phyloP scores from a whole-genome alignment of 2,329 filamentous ascomycete genomes.

The Rhynchosporium graminicola region DNA sequence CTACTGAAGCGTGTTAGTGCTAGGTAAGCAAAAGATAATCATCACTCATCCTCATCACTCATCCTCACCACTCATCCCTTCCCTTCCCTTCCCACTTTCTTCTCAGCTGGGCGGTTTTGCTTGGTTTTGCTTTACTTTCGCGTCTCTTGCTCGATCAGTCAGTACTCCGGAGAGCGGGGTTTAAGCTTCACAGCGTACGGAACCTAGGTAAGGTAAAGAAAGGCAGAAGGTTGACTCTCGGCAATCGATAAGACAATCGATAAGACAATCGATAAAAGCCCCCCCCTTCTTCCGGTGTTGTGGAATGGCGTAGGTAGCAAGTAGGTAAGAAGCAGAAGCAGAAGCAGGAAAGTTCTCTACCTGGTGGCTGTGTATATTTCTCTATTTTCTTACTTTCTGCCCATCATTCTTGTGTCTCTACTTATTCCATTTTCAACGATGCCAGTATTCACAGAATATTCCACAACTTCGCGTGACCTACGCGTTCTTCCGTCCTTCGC shows the following conservation, averaged over 20 bases:
- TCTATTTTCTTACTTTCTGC: background rate
- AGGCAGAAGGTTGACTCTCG: background rate
- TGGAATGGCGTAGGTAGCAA: background rate
- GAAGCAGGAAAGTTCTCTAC: background rate
- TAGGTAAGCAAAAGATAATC: constrained; percentile 12
- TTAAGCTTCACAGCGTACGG: background rate
- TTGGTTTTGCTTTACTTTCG: too few species aligned
- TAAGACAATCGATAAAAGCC: too few species aligned
- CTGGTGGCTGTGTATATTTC: background rate
- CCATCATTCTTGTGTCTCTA: background rate
- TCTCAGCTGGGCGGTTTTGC: too few species aligned
- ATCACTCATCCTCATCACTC: constrained; percentile 4
- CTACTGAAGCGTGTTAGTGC: background rate
- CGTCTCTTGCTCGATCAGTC: too few species aligned
- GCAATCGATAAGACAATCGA: background rate
- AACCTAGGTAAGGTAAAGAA: too few species aligned
- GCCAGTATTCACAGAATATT: constrained; percentile 45
- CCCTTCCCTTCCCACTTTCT: background rate
- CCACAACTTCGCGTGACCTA: constrained; percentile 42
- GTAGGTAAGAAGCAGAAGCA: background rate
- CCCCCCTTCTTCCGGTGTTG: too few species aligned
- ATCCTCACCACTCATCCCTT: background rate
- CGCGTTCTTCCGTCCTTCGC: constrained; percentile 45
- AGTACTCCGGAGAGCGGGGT: background rate
- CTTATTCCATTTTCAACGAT: constrained; percentile 30